Evolutionary conservation across 2,329 filamentous ascomycete species (phyloP), one percentile per base, ranked within the genome.

Genomic region (Tolypocladium pustulatum): DNA sequence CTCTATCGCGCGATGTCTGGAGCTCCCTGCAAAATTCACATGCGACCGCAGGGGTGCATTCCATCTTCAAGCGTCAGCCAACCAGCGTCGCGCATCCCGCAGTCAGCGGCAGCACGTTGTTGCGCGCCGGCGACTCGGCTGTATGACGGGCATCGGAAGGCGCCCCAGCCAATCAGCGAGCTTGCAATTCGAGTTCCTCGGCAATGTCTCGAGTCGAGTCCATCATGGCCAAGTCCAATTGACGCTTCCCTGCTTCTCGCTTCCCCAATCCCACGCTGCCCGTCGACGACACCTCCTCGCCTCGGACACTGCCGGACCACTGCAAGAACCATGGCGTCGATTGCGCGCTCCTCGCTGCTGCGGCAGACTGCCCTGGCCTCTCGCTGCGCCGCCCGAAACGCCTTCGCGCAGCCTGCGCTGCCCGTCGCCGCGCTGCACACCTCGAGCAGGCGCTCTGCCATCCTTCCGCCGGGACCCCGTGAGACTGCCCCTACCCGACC

Each of bases 401-500:
- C 65, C 60, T 66, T 71, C 20, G 68, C 69, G 63, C 68, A 69
- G 65, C 65, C 54, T 61, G 68, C 72, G 61, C 75, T 76, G 65
- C 80, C 85, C 73, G 80, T 86, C 67, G 87, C 91, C 65, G 87
- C 89, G 66, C 96, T 99, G 83, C 92, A 97, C 76, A 90, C 88
- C 69, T 90, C 90, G 49, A 81, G 85, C 75, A 83, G 84, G 76
- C 74, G 81, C 82, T 71, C 87, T 93, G 81, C 84, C 68, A 87
- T 99, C 69, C 82, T 99, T 59, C 91, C 93, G 61, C 87, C 91
- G 58, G 83, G 89, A 65, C 91, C 92, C 69, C 94, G 91, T 94
- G 80, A 77, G 88, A 82, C 51, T 32, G 34, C 37, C 46, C 55
- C 17, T 36, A 17, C 37, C 37, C 13, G 9, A 22, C n/a, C 49